phyloP scores from a whole-genome alignment of 306 rosid genomes.

The Parietaria judaica region DNA sequence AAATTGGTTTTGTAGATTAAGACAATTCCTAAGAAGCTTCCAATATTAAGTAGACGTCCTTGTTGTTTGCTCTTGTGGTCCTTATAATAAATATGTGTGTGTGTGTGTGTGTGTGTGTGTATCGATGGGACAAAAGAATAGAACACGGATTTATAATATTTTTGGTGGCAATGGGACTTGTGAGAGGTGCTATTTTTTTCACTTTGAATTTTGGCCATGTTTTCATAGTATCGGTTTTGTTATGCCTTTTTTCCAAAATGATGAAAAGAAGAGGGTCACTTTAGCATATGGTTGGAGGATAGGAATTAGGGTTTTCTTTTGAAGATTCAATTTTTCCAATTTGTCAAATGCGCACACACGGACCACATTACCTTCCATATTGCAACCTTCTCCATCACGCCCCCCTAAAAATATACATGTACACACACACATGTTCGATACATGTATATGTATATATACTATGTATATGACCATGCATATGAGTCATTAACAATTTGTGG shows the following conservation, averaged over 20 bases:
- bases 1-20: slow-evolving; percentile 23
- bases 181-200: slow-evolving; percentile 19
- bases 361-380: slow-evolving; percentile 2
- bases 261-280: slow-evolving; percentile 1
- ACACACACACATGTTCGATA: background rate
- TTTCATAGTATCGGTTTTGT: slow-evolving; percentile 26
- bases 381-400: slow-evolving; percentile 1
- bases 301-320: slow-evolving; percentile 32
- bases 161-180: slow-evolving; percentile 25
- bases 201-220: slow-evolving; percentile 35
- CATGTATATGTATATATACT: background rate
- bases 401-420: background rate
- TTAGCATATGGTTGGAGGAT: slow-evolving; percentile 18
- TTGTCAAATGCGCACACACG: slow-evolving; percentile 10
- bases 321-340: slow-evolving; percentile 19
- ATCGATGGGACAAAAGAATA: background rate
- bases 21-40: slow-evolving; percentile 16
- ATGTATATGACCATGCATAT: background rate
- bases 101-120: background rate
- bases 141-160: background rate
- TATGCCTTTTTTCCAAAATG: slow-evolving; percentile 26
- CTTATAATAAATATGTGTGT: slow-evolving; percentile 20
- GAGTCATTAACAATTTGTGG: no score
- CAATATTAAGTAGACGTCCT: slow-evolving; percentile 24
- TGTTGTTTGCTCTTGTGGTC: slow-evolving; percentile 44